A percentile compares a stretch with the other conserved stretches of the same genome.
phyloP scores from a whole-genome alignment of 2,329 filamentous ascomycete species.

The Xylaria arbuscula region DNA sequence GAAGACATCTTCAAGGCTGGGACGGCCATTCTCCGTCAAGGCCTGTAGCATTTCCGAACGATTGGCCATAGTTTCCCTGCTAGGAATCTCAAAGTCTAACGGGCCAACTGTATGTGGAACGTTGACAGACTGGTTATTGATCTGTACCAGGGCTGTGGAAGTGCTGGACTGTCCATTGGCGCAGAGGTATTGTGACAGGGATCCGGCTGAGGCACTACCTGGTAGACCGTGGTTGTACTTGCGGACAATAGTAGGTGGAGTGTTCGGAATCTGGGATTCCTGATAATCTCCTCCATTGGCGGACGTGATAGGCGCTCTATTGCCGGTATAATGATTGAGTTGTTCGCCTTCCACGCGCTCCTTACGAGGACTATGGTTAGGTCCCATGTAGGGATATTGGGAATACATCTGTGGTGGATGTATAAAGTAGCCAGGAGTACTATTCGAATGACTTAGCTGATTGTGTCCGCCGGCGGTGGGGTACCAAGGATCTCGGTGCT shows the following conservation, averaged over 20 bases:
- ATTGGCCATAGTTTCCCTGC: not conserved
- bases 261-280: not conserved
- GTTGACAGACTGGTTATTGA: not conserved
- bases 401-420: too few species aligned
- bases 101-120: conserved; percentile 5
- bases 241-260: not conserved
- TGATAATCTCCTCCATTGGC: not conserved
- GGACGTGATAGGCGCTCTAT: not conserved
- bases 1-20: conserved; percentile 18
- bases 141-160: conserved; percentile 1
- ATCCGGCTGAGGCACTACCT: conserved; percentile 17
- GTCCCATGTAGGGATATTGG: not conserved
- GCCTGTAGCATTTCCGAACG: conserved; percentile 31
- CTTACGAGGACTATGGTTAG: not conserved
- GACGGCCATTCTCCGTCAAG: conserved; percentile 27
- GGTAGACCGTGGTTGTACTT: conserved; percentile 19
- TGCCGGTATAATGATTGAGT: not conserved
- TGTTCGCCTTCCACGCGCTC: not conserved
- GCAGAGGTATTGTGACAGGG: not conserved
- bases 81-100: conserved; percentile 16
- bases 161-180: not conserved
- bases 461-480: not conserved
- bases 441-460: not conserved
- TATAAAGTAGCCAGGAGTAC: not conserved
- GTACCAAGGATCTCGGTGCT: not conserved